phyloP scores from a whole-genome alignment of 768 basidiomycete species.

The Cystofilobasidium ferigula region DNA sequence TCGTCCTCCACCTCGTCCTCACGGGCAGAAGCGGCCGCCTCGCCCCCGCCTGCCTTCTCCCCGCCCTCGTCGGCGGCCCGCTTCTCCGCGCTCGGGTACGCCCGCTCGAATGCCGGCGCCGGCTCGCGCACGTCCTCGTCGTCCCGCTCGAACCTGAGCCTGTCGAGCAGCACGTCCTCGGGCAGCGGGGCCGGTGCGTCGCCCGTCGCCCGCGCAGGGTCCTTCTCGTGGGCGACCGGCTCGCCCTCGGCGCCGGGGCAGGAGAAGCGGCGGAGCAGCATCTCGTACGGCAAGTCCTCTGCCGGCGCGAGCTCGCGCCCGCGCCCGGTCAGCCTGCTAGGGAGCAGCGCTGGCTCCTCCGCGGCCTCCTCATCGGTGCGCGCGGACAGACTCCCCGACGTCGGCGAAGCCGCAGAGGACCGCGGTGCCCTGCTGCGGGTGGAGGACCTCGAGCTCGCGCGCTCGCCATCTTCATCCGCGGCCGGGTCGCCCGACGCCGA shows the following conservation, averaged over 20 bases:
- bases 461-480: background rate
- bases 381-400: constrained; percentile 19
- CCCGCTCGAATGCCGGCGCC: no score
- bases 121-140: no score
- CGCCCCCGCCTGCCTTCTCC: background rate
- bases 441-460: constrained; percentile 7
- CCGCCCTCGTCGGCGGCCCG: background rate
- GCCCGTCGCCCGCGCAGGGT: no score
- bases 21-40: no score
- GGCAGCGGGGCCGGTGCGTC: background rate
- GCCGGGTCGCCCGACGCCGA: background rate
- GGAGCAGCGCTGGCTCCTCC: background rate
- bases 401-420: constrained; percentile 21
- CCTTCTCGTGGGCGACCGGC: no score
- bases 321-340: background rate
- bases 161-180: background rate
- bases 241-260: no score
- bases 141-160: background rate
- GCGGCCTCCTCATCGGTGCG: no score
- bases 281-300: constrained; percentile 5
- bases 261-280: constrained; percentile 1
- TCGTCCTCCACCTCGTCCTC: constrained; percentile 12
- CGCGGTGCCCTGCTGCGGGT: background rate
- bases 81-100: no score
- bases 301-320: no score